phyloP scores from a whole-genome alignment of 202 grass and related monocot species.

The Carex arenaria region DNA sequence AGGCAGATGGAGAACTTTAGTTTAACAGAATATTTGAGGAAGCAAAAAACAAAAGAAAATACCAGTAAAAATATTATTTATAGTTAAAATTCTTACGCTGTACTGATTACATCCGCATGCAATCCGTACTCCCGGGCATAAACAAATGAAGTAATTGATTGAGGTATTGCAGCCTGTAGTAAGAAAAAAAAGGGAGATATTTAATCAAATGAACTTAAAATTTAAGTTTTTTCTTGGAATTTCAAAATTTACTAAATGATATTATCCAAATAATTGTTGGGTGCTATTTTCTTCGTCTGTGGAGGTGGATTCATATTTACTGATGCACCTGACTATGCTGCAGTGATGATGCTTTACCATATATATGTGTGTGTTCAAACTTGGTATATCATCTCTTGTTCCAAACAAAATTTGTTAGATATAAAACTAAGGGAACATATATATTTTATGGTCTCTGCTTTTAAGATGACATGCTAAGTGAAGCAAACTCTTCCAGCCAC shows the following conservation, averaged over 20 bases:
- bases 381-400: background rate
- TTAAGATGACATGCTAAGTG: background rate
- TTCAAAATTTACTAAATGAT: background rate
- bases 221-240: background rate
- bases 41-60: slow-evolving; percentile 6
- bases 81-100: slow-evolving; percentile 57
- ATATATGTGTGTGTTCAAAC: background rate
- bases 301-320: no score
- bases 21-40: slow-evolving; percentile 5
- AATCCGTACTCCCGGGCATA: slow-evolving; percentile 81
- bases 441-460: background rate
- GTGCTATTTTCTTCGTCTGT: no score
- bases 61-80: slow-evolving; percentile 16
- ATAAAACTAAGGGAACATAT: background rate
- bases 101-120: slow-evolving; percentile 79
- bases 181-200: slow-evolving; percentile 1
- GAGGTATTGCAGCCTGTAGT: slow-evolving; percentile 72
- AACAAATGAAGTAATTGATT: slow-evolving; percentile 84
- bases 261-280: background rate
- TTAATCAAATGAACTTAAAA: background rate
- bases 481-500: background rate
- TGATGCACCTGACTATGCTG: no score
- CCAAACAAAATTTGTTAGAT: background rate
- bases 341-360: background rate
- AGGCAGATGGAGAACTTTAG: slow-evolving; percentile 2